phyloP scores from a whole-genome alignment of 345 rosid species.

The Punica granatum region DNA sequence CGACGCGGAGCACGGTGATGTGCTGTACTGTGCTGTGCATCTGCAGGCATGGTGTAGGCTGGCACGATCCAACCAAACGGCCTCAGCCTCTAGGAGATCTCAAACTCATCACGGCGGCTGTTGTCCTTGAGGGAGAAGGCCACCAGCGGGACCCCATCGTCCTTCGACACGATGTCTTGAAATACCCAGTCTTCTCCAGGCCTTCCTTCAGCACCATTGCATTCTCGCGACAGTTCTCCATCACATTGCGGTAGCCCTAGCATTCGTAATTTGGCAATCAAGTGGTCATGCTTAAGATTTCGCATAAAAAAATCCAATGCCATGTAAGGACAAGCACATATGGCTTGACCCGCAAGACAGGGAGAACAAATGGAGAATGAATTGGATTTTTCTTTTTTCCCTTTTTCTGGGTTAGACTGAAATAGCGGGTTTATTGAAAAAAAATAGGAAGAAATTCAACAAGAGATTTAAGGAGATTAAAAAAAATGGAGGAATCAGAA shows the following conservation, averaged over 20 bases:
- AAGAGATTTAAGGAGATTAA: too few species aligned
- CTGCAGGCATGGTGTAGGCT: constrained; percentile 83
- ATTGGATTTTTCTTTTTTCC: too few species aligned
- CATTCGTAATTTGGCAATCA: not conserved
- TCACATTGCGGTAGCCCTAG: constrained; percentile 73
- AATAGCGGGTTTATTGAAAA: too few species aligned
- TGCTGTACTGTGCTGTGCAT: constrained; percentile 80
- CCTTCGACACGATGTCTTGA: constrained; percentile 82
- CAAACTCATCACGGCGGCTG: constrained; percentile 57
- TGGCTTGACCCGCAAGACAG: not conserved
- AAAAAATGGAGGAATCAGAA: too few species aligned
- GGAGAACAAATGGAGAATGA: not conserved
- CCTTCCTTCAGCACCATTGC: constrained; percentile 66
- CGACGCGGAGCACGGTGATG: constrained; percentile 88
- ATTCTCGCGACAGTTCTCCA: constrained; percentile 82
- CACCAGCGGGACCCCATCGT: constrained; percentile 75
- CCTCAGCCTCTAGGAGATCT: constrained; percentile 67
- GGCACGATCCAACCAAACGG: constrained; percentile 97
- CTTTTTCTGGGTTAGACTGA: too few species aligned
- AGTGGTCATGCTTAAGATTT: too few species aligned
- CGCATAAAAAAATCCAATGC: not conserved
- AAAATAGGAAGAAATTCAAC: too few species aligned
- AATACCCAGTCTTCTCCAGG: constrained; percentile 57
- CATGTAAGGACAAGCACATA: not conserved
- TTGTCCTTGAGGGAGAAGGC: constrained; percentile 85